Conservation (phyloP, 108 stramenopile species). For the Epithemia pelagica region DNA sequence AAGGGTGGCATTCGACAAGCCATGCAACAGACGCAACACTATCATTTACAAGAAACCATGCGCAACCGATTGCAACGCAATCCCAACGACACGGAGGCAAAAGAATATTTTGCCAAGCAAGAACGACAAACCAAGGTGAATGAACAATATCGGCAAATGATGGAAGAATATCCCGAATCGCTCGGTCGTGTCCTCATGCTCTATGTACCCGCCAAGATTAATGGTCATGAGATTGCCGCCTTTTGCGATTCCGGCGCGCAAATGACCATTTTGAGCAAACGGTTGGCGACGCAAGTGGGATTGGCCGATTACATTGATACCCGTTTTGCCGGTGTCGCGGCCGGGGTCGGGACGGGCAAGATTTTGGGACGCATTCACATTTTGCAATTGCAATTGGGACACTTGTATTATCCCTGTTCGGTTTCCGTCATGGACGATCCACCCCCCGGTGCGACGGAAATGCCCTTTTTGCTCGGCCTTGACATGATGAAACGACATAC, state of each 20-base stretch:
- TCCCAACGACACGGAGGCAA: constrained; percentile 83
- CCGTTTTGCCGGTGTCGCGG: constrained; percentile 81
- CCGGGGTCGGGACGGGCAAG: constrained; percentile 91
- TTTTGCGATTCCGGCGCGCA: constrained; percentile 98
- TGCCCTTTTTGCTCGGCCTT: constrained; percentile 94
- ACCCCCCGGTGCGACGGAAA: constrained; percentile 60
- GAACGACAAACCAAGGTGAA: constrained; percentile 48
- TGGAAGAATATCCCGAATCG: constrained; percentile 94
- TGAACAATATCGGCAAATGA: constrained; percentile 72
- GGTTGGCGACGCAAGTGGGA: constrained; percentile 71
- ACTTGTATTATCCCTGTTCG: constrained; percentile 51
- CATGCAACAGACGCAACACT: constrained; percentile 26
- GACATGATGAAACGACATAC: constrained; percentile 95
- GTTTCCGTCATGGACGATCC: constrained; percentile 80
- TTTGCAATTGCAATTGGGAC: constrained; percentile 62
- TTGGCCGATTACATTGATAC: constrained; percentile 80
- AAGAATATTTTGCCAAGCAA: constrained; percentile 70
- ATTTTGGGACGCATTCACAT: constrained; percentile 85
- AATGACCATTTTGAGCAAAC: constrained; percentile 78
- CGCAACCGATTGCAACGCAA: constrained; percentile 39
- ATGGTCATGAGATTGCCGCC: constrained; percentile 71
- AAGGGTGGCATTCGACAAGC: constrained; percentile 50
- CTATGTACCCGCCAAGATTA: constrained; percentile 87
- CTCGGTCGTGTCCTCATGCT: constrained; percentile 94
- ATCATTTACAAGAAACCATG: constrained; percentile 42